Base-by-base conservation (phyloP, 768 basidiomycete genomes). In the Kwoniella sp. region DNA sequence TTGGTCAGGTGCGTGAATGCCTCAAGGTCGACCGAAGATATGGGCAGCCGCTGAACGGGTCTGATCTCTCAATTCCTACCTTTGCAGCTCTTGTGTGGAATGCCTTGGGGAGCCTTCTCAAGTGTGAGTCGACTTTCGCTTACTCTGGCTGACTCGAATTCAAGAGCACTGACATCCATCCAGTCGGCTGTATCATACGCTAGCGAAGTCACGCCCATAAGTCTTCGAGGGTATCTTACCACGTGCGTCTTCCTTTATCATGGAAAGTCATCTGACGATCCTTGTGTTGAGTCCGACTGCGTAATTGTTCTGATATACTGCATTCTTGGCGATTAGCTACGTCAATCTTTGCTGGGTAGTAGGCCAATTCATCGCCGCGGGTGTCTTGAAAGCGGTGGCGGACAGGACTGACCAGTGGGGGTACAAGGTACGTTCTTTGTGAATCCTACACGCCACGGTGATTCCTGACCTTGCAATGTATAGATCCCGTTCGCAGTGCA, bases 291-390 rank as follows among this genome's bases (percentile, higher is more conserved):
- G 5, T 5, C 13, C 33, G 33, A 33, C 33, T 6, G 5, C 33
- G 33, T 5, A 13, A 5, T 6, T 33, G 13, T 5, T 6, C 33
- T 33, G 33, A 33, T 33, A 5, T 33, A 33, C 33, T 13, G 13
- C 13, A 6, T 5, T 6, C 33, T 33, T 33, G 33, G 33, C 33
- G 33, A 13, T 5, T 33, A 47, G 50, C 44, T 69, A 63, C 22
- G 60, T 72, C 63, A 77, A 77, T 55, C 57, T 74, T 1, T 79
- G 75, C 64, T 79, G 65, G 55, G 66, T 58, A n/a, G 58, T 70
- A 27, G 69, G 69, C 12, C 69, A 70, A 60, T 54, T 70, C 48
- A 59, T 70, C 40, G 63, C 63, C n/a, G 58, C 64, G 21, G 69
- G 69, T 13, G 63, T 70, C 56, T 44, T 77, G 12, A 21, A 29